These are phyloP conservation scores for Kazachstania bromeliacearum DNA, from an alignment of 805 yeast genomes.

Conservation along the genomic window DNA sequence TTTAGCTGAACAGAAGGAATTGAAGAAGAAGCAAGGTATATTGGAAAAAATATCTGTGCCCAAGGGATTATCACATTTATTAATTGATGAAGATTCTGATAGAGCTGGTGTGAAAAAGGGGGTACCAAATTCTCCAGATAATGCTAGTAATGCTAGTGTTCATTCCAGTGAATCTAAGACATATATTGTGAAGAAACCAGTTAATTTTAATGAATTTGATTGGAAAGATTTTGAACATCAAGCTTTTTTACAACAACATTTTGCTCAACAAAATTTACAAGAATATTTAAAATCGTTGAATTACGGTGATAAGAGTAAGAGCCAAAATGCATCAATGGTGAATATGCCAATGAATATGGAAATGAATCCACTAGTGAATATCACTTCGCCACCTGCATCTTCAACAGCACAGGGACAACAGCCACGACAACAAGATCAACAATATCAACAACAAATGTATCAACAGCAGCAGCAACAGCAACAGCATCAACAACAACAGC, in stretches of 20 bases:
- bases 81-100: constrained; percentile 31
- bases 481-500: neutral
- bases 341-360: neutral
- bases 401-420: neutral
- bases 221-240: constrained; percentile 30
- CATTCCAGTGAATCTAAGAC: constrained; percentile 8
- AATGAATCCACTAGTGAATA: neutral
- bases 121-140: too few relatives aligned
- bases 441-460: neutral
- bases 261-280: constrained; percentile 29
- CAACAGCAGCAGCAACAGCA: neutral
- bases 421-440: neutral
- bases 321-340: neutral
- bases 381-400: neutral
- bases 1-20: constrained; percentile 39
- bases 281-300: constrained; percentile 24
- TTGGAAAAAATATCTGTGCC: constrained; percentile 47
- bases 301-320: constrained; percentile 1
- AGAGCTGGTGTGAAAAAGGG: constrained; percentile 1
- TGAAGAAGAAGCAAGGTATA: constrained; percentile 39
- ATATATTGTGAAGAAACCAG: constrained; percentile 28
- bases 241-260: constrained; percentile 28
- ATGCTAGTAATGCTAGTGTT: neutral
- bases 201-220: constrained; percentile 25
- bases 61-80: constrained; percentile 43